These are phyloP conservation scores for Claviceps pazoutovae DNA, from an alignment of 2,329 filamentous ascomycete species.

Conservation along the genomic window DNA sequence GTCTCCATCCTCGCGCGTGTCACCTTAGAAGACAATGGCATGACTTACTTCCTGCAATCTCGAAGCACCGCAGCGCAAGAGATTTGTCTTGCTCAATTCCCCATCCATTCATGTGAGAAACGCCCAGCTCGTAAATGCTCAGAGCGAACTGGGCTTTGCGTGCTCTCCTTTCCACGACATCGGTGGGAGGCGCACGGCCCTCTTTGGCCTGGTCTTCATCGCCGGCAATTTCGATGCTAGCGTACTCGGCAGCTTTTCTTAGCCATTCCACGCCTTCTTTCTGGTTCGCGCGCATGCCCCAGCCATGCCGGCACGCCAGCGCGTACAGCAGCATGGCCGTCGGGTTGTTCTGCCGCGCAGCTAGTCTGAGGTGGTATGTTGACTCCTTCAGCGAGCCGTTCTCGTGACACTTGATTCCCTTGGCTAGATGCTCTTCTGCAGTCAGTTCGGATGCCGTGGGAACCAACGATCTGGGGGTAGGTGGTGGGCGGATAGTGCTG, in stretches of 20 bases:
- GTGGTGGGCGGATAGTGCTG: slow-evolving; percentile 32
- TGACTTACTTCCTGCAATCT: slow-evolving; percentile 72
- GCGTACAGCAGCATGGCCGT: slow-evolving; percentile 95
- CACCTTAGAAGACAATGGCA: too few species aligned
- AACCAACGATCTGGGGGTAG: slow-evolving; percentile 30
- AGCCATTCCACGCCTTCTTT: slow-evolving; percentile 85
- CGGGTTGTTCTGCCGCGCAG: slow-evolving; percentile 71
- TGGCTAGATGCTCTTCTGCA: slow-evolving; percentile 76
- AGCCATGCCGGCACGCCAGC: slow-evolving; percentile 86
- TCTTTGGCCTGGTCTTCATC: slow-evolving; percentile 56
- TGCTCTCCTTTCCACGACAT: slow-evolving; percentile 60
- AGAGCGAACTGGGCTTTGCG: slow-evolving; percentile 88
- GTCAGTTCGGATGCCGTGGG: slow-evolving; percentile 56
- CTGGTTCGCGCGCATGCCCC: slow-evolving; percentile 92
- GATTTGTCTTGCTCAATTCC: slow-evolving; percentile 85
- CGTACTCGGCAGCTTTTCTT: slow-evolving; percentile 75
- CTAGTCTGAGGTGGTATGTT: slow-evolving; percentile 86
- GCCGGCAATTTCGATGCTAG: slow-evolving; percentile 68
- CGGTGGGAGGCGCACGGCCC: slow-evolving; percentile 39
- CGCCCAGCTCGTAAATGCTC: slow-evolving; percentile 89
- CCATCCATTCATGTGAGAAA: slow-evolving; percentile 97
- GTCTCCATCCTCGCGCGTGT: not conserved
- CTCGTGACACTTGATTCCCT: slow-evolving; percentile 83
- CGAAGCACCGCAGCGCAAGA: slow-evolving; percentile 81
- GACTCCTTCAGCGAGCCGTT: slow-evolving; percentile 80